Conservation (phyloP, 2,329 filamentous ascomycete species). For the Acrocalymma vagum region DNA sequence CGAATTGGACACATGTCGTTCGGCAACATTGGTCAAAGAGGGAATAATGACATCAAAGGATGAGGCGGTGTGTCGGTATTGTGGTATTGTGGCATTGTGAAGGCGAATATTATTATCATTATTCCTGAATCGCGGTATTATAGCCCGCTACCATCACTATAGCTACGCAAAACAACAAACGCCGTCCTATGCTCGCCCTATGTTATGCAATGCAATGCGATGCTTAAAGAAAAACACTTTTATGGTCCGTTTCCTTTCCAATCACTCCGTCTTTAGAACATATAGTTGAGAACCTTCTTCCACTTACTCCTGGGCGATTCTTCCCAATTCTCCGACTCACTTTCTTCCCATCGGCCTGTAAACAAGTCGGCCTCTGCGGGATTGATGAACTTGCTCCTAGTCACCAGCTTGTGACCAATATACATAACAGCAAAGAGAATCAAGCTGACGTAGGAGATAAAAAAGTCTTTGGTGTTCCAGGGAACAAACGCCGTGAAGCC, state of each 20-base stretch:
- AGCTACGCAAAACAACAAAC: no score
- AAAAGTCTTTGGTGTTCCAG: conserved; percentile 46
- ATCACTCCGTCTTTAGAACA: conserved; percentile 22
- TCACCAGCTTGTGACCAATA: conserved; percentile 63
- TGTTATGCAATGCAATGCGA: no score
- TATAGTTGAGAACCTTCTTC: conserved; percentile 38
- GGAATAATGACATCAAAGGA: no score
- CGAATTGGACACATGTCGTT: no score
- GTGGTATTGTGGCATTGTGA: no score
- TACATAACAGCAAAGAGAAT: conserved; percentile 60
- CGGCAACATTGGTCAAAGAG: no score
- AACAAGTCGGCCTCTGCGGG: conserved; percentile 53
- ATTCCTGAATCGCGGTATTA: no score
- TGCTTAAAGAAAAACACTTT: not conserved
- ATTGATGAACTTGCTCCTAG: conserved; percentile 49
- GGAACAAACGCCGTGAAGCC: conserved; percentile 53
- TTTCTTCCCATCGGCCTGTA: conserved; percentile 47
- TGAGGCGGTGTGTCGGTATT: no score
- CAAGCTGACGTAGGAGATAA: conserved; percentile 50
- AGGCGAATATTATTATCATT: no score
- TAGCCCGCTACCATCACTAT: no score
- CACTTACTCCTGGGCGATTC: conserved; percentile 39
- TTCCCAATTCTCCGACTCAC: conserved; percentile 41
- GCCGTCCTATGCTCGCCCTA: no score
- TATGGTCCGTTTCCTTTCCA: no score